Base-by-base conservation (phyloP, 2,329 filamentous ascomycete genomes). In the Fusarium mangiferae region DNA sequence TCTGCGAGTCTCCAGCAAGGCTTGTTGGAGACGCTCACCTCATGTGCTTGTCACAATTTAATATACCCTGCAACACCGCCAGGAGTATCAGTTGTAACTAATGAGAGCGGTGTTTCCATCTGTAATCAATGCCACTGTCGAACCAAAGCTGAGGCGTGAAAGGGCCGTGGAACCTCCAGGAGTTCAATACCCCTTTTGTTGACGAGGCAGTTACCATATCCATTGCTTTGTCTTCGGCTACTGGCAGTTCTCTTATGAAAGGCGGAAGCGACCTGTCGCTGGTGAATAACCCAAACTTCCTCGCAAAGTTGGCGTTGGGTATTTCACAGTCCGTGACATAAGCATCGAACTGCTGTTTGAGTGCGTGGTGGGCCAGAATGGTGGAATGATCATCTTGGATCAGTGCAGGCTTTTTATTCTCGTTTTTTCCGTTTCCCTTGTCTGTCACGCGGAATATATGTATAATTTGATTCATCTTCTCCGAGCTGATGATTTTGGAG, bases 121-220 rank as follows among this genome's bases (percentile, higher is more conserved):
- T 78, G 63, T 83, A 85, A 62, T 86, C 84, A 45, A 85, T 78
- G 4, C 84, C 83, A 24, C 84, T 82, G 67, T 86, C 85, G 51
- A 84, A 85, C 57, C 84, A 84, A 28, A 86, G 79, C 59, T 85
- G 82, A 18, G 85, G 83, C 3, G 84, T 86, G 33, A 86, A 84
- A 1, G 85, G 85, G 6, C 83, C 84, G 7, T 80, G 80, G 64
- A 85, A 84, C 41, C 76, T 78, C 80, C 79, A 81, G 6, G 78
- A 60, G 44, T 75, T 76, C 28, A 82, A 38, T 14, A 81, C 54
- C 15, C 78, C 81, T 35, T 72, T 70, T 44, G 72, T 72, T 35
- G 74, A 76, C 26, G 79, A 78, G 60, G 80, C 76, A 22, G 78
- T 66, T 10, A 81, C 77, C 26, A 79, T 78, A 41, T 83, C 78